These are phyloP conservation scores for Jacaranda copaia DNA, from an alignment of 257 asterid genomes.

Conservation along the genomic window DNA sequence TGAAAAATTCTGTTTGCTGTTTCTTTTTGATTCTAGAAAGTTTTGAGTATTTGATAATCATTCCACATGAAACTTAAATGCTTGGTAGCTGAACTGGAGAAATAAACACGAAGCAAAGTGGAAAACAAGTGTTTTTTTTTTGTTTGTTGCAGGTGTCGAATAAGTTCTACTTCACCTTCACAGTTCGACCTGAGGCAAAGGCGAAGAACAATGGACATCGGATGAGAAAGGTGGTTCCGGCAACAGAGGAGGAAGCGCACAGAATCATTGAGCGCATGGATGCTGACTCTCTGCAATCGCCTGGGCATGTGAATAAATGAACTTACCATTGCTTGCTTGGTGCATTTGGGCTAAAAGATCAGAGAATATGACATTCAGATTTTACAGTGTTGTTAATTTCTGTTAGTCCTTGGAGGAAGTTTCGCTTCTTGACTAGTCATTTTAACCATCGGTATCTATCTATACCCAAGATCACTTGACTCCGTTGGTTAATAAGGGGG, in stretches of 20 bases:
- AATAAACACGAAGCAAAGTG: background rate
- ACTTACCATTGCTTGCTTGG: background rate
- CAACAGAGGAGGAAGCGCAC: constrained; percentile 94
- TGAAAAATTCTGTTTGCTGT: too few relatives aligned
- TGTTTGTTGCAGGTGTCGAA: constrained; percentile 75
- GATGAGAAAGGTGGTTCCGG: constrained; percentile 96
- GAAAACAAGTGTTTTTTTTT: background rate
- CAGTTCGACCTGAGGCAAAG: constrained; percentile 90
- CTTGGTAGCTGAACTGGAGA: background rate
- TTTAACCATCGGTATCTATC: too few relatives aligned
- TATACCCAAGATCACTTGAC: too few relatives aligned
- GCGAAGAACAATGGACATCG: constrained; percentile 58
- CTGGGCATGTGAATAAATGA: constrained; percentile 1
- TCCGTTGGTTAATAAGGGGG: too few relatives aligned
- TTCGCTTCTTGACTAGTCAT: too few relatives aligned
- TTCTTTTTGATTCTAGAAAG: too few relatives aligned
- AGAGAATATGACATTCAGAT: background rate
- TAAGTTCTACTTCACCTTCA: constrained; percentile 84
- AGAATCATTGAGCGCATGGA: constrained; percentile 80
- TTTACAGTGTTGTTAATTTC: background rate
- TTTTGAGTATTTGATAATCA: too few relatives aligned
- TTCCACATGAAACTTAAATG: too few relatives aligned
- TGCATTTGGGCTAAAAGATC: background rate
- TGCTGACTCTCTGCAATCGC: constrained; percentile 57
- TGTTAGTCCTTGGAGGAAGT: background rate